phyloP scores from a whole-genome alignment of 192 early-diverging fungal genomes.

The Chytriomyces hyalinus region DNA sequence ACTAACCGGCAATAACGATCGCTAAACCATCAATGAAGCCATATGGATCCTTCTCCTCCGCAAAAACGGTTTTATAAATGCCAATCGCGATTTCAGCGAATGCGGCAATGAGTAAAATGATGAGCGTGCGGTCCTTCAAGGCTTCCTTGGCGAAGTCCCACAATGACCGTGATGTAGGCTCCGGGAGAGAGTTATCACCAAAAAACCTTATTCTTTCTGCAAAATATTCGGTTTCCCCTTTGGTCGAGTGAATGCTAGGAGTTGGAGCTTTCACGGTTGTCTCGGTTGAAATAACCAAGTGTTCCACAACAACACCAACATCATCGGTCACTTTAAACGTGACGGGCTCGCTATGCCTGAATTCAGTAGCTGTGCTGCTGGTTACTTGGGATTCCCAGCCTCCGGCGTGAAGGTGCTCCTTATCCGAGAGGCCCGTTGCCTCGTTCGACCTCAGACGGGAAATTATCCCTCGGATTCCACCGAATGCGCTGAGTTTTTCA shows the following conservation, averaged over 20 bases:
- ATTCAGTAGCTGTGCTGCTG: too few relatives aligned
- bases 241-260: too few relatives aligned
- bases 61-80: slow-evolving; percentile 77
- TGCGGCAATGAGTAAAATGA: slow-evolving; percentile 86
- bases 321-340: neutral
- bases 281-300: too few relatives aligned
- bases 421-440: slow-evolving; percentile 36
- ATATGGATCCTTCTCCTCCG: slow-evolving; percentile 66
- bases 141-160: slow-evolving; percentile 51
- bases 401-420: neutral
- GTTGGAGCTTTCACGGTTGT: too few relatives aligned
- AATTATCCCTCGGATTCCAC: slow-evolving; percentile 43
- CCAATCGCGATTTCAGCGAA: slow-evolving; percentile 82
- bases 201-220: slow-evolving; percentile 19
- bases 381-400: too few relatives aligned
- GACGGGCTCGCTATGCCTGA: neutral
- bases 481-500: slow-evolving; percentile 37
- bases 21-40: slow-evolving; percentile 73
- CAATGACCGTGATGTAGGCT: slow-evolving; percentile 37
- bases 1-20: slow-evolving; percentile 71
- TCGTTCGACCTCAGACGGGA: slow-evolving; percentile 42
- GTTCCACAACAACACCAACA: neutral
- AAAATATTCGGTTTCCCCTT: too few relatives aligned
- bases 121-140: slow-evolving; percentile 63
- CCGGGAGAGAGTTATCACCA: slow-evolving; percentile 53